These are phyloP conservation scores for Cucumis hystrix DNA, from an alignment of 306 rosid genomes.

Conservation along the genomic window DNA sequence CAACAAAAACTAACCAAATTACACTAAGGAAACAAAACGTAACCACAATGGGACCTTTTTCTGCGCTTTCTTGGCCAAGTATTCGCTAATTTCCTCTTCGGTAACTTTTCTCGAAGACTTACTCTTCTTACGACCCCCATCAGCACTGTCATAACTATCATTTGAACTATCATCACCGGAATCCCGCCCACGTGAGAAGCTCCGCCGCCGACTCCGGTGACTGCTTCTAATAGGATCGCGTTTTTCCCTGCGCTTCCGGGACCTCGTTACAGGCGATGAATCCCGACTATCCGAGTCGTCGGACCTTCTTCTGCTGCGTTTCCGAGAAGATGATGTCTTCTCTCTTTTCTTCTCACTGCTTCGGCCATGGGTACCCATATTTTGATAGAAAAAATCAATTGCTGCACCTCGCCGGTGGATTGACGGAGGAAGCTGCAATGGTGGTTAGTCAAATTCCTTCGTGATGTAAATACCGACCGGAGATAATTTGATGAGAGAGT, in stretches of 20 bases:
- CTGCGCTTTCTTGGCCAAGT: constrained; percentile 71
- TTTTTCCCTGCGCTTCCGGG: constrained; percentile 21
- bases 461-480: background rate
- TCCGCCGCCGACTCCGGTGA: constrained; percentile 25
- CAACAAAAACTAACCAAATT: background rate
- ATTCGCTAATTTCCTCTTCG: constrained; percentile 56
- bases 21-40: background rate
- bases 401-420: constrained; percentile 5
- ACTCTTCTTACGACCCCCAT: constrained; percentile 28
- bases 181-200: constrained; percentile 19
- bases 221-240: constrained; percentile 15
- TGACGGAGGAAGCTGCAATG: background rate
- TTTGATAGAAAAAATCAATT: background rate
- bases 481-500: background rate
- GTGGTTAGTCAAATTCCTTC: background rate
- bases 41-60: constrained; percentile 37
- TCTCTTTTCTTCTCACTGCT: constrained; percentile 21
- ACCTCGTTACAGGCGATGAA: constrained; percentile 18
- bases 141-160: constrained; percentile 26
- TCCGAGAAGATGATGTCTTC: constrained; percentile 23
- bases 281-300: constrained; percentile 25
- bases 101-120: constrained; percentile 41
- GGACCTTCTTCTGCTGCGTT: constrained; percentile 24
- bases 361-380: constrained; percentile 17
- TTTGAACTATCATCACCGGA: constrained; percentile 22